phyloP scores from a whole-genome alignment of 495 filamentous ascomycete genomes.

The Usnea hakonensis region DNA sequence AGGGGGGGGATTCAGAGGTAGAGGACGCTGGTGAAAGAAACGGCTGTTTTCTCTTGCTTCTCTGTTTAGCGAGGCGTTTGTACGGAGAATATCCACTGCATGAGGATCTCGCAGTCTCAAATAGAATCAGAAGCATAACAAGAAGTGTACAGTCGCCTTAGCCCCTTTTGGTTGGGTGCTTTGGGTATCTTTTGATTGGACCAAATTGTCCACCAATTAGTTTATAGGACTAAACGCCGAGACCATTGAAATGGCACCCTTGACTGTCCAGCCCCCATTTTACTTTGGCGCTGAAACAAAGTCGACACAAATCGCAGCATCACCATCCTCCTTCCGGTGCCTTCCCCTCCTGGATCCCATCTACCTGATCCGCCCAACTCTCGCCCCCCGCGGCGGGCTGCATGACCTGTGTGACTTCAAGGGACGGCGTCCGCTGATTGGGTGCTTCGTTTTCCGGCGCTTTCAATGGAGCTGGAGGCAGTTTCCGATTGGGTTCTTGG shows the following conservation, averaged over 20 bases:
- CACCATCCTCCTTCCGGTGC: background rate
- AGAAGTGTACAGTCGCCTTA: background rate
- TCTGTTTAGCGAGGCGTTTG: slow-evolving; percentile 22
- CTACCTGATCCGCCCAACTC: slow-evolving; percentile 40
- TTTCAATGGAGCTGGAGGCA: slow-evolving; percentile 31
- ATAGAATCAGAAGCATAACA: background rate
- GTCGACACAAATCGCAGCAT: background rate
- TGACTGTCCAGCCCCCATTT: background rate
- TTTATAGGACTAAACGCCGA: background rate
- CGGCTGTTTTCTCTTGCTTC: background rate
- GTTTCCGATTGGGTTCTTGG: slow-evolving; percentile 12
- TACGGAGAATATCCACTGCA: slow-evolving; percentile 5
- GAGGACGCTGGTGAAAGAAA: slow-evolving; percentile 17
- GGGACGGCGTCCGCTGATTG: slow-evolving; percentile 17
- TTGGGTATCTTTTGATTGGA: background rate
- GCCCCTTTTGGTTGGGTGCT: background rate
- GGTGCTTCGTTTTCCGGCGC: slow-evolving; percentile 24
- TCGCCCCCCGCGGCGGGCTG: slow-evolving; percentile 1
- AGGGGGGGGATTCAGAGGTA: slow-evolving; percentile 28
- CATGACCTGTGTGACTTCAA: slow-evolving; percentile 18
- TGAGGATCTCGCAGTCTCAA: background rate
- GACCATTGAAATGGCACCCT: background rate
- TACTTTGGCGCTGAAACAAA: background rate
- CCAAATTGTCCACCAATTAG: background rate
- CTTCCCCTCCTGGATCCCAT: slow-evolving; percentile 31